Percentiles rank a stretch among this genome's conserved stretches.
Evolutionary conservation across 2,329 filamentous ascomycete genomes (phyloP).

Genomic region (Aciculosporium take): DNA sequence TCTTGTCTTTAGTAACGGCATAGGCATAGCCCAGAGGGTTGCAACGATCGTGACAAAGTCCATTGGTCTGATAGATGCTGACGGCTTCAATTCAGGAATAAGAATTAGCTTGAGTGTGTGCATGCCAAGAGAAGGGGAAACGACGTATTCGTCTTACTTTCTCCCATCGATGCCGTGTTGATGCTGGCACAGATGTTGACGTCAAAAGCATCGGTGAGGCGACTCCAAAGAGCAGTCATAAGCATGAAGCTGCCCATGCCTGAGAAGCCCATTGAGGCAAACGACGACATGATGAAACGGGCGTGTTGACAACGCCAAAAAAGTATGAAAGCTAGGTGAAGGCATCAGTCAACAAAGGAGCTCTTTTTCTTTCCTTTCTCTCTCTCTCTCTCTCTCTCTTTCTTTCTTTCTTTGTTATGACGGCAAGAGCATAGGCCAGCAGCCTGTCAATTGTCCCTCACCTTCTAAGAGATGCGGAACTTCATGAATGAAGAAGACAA

Average conservation of each 20-base stretch:
- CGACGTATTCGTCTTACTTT: conserved; percentile 16
- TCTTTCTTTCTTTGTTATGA: too few species aligned
- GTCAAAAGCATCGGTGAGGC: conserved; percentile 14
- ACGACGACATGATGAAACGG: neutral
- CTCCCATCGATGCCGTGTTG: conserved; percentile 20
- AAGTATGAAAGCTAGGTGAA: neutral
- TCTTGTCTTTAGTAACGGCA: conserved; percentile 48
- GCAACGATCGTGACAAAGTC: conserved; percentile 51
- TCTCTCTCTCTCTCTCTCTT: too few species aligned
- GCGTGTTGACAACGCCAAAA: neutral
- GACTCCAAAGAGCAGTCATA: conserved; percentile 12
- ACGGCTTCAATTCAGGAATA: conserved; percentile 23
- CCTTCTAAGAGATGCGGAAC: conserved; percentile 8
- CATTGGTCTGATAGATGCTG: conserved; percentile 52
- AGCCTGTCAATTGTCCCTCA: neutral
- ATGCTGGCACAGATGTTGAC: conserved; percentile 21
- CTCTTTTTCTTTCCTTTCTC: neutral
- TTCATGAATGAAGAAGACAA: neutral
- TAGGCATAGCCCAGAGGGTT: conserved; percentile 40
- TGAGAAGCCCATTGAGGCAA: neutral
- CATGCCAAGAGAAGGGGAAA: neutral
- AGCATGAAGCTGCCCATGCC: conserved; percentile 8
- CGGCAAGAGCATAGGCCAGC: neutral
- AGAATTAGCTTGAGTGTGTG: neutral
- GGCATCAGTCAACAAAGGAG: neutral